Evolutionary conservation across 495 filamentous ascomycete species (phyloP).

Genomic region (Aspergillus ellipticus): DNA sequence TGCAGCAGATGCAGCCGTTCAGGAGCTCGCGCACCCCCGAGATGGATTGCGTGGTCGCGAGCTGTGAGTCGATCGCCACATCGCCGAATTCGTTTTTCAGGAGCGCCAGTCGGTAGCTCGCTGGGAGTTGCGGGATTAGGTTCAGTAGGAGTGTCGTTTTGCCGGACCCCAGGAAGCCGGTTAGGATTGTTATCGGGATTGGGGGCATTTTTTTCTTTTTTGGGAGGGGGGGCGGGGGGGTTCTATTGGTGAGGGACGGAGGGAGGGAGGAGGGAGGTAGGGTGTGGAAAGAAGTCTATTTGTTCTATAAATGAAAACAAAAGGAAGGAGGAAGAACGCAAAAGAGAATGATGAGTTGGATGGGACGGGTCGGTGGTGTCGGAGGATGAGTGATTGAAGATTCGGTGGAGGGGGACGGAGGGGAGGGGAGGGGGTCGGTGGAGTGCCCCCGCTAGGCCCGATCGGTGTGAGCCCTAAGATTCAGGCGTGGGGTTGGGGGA

Average conservation of each 20-base stretch:
- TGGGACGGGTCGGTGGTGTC: background rate
- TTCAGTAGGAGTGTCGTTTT: constrained; percentile 92
- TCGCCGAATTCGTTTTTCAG: constrained; percentile 99
- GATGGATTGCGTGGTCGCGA: constrained; percentile 75
- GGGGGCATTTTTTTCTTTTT: constrained; percentile 45
- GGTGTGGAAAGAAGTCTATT: background rate
- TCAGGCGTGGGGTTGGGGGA: background rate
- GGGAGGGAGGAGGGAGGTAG: background rate
- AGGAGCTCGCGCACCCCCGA: constrained; percentile 88
- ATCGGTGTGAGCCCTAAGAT: constrained; percentile 11
- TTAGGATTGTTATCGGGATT: constrained; percentile 89
- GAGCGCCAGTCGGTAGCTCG: constrained; percentile 78
- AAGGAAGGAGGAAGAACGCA: background rate
- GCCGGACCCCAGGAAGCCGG: constrained; percentile 90
- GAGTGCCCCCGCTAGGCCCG: constrained; percentile 8
- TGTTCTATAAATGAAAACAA: background rate
- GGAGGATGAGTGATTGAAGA: background rate
- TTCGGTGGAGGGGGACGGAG: background rate
- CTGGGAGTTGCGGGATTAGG: constrained; percentile 79
- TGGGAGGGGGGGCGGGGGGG: background rate
- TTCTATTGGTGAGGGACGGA: background rate
- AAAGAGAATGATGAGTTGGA: background rate
- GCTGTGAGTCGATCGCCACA: constrained; percentile 84
- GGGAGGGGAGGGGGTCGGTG: constrained; percentile 1
- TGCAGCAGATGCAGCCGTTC: constrained; percentile 98